Percentiles rank a stretch among this genome's conserved stretches.
Conservation (phyloP, 306 rosid genomes). For the Gynostemma pentaphyllum region DNA sequence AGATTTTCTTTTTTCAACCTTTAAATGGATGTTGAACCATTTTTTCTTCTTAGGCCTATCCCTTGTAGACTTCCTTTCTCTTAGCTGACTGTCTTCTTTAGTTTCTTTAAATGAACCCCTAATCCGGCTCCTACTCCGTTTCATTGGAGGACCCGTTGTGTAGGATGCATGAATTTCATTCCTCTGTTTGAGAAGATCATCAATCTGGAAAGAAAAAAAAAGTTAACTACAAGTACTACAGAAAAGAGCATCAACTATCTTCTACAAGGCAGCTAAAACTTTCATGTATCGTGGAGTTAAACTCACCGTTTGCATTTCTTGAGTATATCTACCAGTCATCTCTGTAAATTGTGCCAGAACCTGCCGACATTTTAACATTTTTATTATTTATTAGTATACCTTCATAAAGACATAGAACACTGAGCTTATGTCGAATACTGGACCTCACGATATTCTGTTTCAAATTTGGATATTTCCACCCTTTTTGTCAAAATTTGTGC, state of each 20-base stretch:
- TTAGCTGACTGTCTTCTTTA: slow-evolving; percentile 59
- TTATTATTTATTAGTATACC: slow-evolving; percentile 2
- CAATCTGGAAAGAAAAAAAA: slow-evolving; percentile 44
- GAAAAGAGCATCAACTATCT: background rate
- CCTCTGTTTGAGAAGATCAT: slow-evolving; percentile 79
- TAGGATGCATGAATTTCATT: slow-evolving; percentile 83
- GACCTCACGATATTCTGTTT: slow-evolving; percentile 94
- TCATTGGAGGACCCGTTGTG: slow-evolving; percentile 52
- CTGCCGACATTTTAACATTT: slow-evolving; percentile 31
- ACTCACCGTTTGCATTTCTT: slow-evolving; percentile 88
- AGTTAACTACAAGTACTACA: background rate
- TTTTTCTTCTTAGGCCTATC: slow-evolving; percentile 81
- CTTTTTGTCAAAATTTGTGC: slow-evolving; percentile 74
- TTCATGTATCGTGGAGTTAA: background rate
- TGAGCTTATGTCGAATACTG: slow-evolving; percentile 13
- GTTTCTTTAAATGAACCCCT: slow-evolving; percentile 55
- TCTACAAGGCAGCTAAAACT: background rate
- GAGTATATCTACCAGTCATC: slow-evolving; percentile 86
- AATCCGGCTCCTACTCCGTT: slow-evolving; percentile 60
- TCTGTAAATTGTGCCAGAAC: slow-evolving; percentile 89
- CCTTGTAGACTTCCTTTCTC: slow-evolving; percentile 51
- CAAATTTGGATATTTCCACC: slow-evolving; percentile 89
- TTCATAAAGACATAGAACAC: background rate
- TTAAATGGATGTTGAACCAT: slow-evolving; percentile 81
- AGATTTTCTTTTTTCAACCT: slow-evolving; percentile 89